Percentiles rank a stretch among this genome's conserved stretches.
These are phyloP conservation scores for Venturia pyrina DNA, from an alignment of 2,329 filamentous ascomycete genomes.

Conservation along the genomic window DNA sequence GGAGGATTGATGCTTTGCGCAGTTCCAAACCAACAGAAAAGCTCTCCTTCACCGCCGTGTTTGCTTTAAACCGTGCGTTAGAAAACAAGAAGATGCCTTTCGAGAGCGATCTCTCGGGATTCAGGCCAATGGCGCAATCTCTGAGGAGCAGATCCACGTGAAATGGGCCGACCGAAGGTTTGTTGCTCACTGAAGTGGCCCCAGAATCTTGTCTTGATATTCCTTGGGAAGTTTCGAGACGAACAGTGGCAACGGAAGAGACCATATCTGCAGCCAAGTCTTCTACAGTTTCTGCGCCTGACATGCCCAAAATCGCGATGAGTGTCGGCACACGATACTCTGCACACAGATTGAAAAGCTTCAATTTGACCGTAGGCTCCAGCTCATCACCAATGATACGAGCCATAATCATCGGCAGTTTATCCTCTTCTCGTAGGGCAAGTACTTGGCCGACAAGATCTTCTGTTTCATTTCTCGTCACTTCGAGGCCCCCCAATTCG, in stretches of 20 bases:
- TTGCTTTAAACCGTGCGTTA: conserved; percentile 61
- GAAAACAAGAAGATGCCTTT: conserved; percentile 73
- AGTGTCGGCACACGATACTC: conserved; percentile 83
- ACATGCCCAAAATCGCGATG: conserved; percentile 66
- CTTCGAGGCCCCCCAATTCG: conserved; percentile 46
- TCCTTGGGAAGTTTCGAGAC: conserved; percentile 13
- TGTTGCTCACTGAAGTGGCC: conserved; percentile 15
- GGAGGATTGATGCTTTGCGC: conserved; percentile 69
- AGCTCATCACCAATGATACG: conserved; percentile 90
- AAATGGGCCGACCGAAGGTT: conserved; percentile 29
- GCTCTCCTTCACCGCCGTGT: conserved; percentile 49
- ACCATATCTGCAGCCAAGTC: conserved; percentile 68
- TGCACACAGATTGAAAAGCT: conserved; percentile 71
- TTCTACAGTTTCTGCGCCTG: conserved; percentile 45
- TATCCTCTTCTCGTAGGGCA: conserved; percentile 25
- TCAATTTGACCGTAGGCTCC: conserved; percentile 81
- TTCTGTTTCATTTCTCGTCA: conserved; percentile 50
- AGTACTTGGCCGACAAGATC: conserved; percentile 63
- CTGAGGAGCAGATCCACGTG: conserved; percentile 65
- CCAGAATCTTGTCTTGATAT: conserved; percentile 13
- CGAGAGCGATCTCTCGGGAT: conserved; percentile 63
- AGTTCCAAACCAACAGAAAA: conserved; percentile 58
- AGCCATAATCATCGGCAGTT: conserved; percentile 66
- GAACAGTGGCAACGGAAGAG: conserved; percentile 65
- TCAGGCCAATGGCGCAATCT: conserved; percentile 76